Evolutionary conservation across 352 stramenopile genomes (phyloP), one percentile per base, ranked within the genome.

Genomic region (Pythium phragmitis): DNA sequence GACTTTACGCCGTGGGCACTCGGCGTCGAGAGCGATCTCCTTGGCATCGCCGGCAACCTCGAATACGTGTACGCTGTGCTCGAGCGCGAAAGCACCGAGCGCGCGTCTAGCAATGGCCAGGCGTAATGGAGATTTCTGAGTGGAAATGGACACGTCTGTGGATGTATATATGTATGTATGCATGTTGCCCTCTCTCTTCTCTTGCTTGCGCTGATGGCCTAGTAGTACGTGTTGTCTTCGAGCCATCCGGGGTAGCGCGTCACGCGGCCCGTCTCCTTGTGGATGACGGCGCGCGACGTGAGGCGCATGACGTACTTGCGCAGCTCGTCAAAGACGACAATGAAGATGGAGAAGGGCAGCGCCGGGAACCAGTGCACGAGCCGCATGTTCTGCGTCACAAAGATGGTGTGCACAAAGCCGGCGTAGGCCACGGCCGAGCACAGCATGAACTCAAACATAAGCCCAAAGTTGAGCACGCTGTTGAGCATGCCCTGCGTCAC

Each of bases 391-490:
- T 87, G 73, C 7, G 92, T 98, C 16, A 71, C 81, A 23, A 98
- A 82, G 34, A 91, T 79, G 39, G 84, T 90, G 67, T 98, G 80
- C 21, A 83, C 75, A 64, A 92, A 91, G 47, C 83, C 79, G 1
- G 79, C 77, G 72, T 98, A 98, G 47, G 82, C 76, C 43, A 98
- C 78, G 30, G 88, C 80, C 6, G 77, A 72, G 64, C 87, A 89
- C 14, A 98, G 70, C 65, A 96, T 80, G 66, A 96, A 94, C 74
- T 98, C 93, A 63, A 97, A 97, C 70, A 96, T 89, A 60, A 98
- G 85, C 0, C 89, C 91, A 65, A 97, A 97, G 71, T 97, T 96
- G 66, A 98, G 91, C 63, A 96, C 83, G 39, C 72, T 86, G 72
- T 98, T 98, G 37, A 72, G 69, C 89, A 98, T 97, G 58, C 93